A percentile compares a stretch with the other conserved stretches of the same genome.
phyloP scores from a whole-genome alignment of 2,329 filamentous ascomycete genomes.

The Pyrenochaeta sp. region DNA sequence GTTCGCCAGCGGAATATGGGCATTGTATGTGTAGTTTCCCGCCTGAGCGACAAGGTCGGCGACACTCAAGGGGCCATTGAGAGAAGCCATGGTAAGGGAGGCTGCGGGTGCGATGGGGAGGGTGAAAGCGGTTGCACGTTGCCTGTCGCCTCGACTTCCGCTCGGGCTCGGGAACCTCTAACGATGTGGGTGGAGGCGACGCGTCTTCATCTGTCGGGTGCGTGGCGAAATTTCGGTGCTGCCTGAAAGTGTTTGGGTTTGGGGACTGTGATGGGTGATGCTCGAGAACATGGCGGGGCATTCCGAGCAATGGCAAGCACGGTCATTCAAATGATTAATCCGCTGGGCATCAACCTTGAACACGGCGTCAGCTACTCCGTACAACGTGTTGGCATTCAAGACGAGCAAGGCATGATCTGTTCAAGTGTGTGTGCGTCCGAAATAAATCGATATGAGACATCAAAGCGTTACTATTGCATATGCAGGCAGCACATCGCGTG shows the following conservation, averaged over 20 bases:
- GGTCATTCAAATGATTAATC: slow-evolving; percentile 1
- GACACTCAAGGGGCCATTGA: slow-evolving; percentile 68
- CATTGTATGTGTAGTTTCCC: slow-evolving; percentile 81
- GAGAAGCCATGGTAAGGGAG: slow-evolving; percentile 33
- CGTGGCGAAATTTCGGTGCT: slow-evolving; percentile 14
- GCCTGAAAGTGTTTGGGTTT: slow-evolving; percentile 18
- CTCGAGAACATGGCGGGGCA: slow-evolving; percentile 39
- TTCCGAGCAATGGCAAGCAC: slow-evolving; percentile 10
- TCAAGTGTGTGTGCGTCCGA: too few relatives aligned
- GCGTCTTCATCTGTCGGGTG: slow-evolving; percentile 40
- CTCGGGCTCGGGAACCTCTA: slow-evolving; percentile 20
- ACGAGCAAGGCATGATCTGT: too few relatives aligned
- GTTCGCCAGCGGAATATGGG: slow-evolving; percentile 75
- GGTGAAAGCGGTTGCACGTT: neutral
- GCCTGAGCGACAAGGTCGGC: slow-evolving; percentile 80
- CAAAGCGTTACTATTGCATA: neutral
- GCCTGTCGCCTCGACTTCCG: neutral
- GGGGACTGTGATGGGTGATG: slow-evolving; percentile 33
- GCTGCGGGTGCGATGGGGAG: slow-evolving; percentile 14
- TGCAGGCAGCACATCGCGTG: slow-evolving; percentile 27
- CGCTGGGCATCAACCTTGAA: slow-evolving; percentile 21
- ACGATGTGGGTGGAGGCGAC: slow-evolving; percentile 25
- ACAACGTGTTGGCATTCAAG: too few relatives aligned
- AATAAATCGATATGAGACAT: too few relatives aligned
- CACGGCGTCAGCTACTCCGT: too few relatives aligned